phyloP scores from a whole-genome alignment of 208 protist genomes.

The Leishmania tropica region DNA sequence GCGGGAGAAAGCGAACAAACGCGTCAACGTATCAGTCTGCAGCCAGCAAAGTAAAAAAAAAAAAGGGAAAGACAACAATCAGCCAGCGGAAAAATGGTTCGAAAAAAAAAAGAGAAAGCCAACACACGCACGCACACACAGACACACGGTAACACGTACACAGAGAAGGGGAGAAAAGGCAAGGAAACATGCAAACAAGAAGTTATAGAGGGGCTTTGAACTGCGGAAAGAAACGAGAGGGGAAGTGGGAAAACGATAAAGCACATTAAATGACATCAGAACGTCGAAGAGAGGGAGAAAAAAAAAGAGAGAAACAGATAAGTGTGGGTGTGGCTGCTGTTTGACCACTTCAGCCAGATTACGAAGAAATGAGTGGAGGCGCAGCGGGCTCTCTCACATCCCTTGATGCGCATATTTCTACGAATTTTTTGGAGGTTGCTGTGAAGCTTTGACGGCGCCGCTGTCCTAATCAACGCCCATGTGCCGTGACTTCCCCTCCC shows the following conservation, averaged over 20 bases:
- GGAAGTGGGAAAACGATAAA: constrained; percentile 1
- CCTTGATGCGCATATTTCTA: neutral
- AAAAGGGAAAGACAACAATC: neutral
- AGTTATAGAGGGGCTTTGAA: neutral
- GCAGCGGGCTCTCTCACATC: neutral
- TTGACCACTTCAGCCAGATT: neutral
- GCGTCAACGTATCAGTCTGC: neutral
- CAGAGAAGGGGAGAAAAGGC: constrained; percentile 6
- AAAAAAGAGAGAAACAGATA: constrained; percentile 12
- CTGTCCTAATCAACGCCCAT: neutral
- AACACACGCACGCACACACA: neutral
- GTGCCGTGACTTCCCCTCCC: neutral
- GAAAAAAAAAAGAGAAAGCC: neutral
- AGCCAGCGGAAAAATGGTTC: neutral
- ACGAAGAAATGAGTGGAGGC: neutral
- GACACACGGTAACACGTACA: neutral
- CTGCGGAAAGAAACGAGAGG: constrained; percentile 1
- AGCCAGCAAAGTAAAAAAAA: too few species aligned
- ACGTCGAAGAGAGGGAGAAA: constrained; percentile 5
- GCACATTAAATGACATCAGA: neutral
- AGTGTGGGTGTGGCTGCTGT: neutral
- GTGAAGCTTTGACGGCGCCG: neutral
- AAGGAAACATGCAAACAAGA: neutral
- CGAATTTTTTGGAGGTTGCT: neutral
- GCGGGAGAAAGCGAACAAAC: constrained; percentile 2